Evolutionary conservation across 179 eudicot species (phyloP).

Genomic region (Patellifolia procumbens): DNA sequence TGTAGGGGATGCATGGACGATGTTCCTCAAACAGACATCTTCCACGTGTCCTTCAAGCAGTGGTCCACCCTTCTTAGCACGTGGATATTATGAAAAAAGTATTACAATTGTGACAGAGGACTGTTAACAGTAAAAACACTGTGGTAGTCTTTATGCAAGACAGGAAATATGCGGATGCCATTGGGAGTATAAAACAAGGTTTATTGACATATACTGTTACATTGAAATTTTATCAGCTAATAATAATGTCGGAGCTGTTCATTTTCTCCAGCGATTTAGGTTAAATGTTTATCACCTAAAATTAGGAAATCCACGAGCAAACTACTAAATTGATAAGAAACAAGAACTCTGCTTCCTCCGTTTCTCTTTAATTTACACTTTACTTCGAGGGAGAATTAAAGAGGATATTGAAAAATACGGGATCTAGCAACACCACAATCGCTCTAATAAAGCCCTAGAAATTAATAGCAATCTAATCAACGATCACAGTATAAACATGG

Average conservation of each 20-base stretch:
- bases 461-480: too few species aligned
- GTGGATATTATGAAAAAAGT: conserved; percentile 3
- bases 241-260: not conserved
- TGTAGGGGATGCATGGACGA: not conserved
- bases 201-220: not conserved
- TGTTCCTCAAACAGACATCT: conserved; percentile 15
- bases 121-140: conserved; percentile 7
- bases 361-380: too few species aligned
- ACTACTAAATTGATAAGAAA: too few species aligned
- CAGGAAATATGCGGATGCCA: not conserved
- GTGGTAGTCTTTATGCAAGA: not conserved
- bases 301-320: too few species aligned
- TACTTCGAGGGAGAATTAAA: too few species aligned
- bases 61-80: conserved; percentile 10
- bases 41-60: conserved; percentile 19
- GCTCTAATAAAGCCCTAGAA: too few species aligned
- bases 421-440: too few species aligned
- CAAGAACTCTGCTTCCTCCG: too few species aligned
- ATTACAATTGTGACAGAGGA: not conserved
- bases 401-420: too few species aligned
- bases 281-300: too few species aligned
- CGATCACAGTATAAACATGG: too few species aligned
- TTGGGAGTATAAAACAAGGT: conserved; percentile 5
- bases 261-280: not conserved
- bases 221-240: not conserved